These are phyloP conservation scores for Pelargonium fulgidum DNA, from an alignment of 441 rosid species.

Conservation along the genomic window DNA sequence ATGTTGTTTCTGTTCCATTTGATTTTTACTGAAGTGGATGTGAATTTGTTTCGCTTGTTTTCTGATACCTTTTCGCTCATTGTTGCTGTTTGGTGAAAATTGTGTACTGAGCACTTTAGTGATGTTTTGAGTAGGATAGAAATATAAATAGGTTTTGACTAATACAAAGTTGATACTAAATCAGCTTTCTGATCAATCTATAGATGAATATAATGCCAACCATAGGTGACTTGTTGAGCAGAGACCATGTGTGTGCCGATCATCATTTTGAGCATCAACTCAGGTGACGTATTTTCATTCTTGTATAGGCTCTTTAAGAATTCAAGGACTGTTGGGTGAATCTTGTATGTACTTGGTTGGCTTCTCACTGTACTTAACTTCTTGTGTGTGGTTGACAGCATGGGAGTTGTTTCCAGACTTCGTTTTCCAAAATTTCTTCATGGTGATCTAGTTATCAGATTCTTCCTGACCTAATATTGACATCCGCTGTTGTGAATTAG, in stretches of 20 bases:
- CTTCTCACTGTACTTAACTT: no score
- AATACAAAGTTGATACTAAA: conserved; percentile 32
- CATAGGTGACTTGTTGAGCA: conserved; percentile 49
- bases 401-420: no score
- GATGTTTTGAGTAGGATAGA: not conserved
- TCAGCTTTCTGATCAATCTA: conserved; percentile 46
- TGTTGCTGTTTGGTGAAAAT: conserved; percentile 3
- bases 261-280: conserved; percentile 21
- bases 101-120: no score
- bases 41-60: conserved; percentile 15
- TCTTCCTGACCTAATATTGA: no score
- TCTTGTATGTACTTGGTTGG: no score
- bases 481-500: no score
- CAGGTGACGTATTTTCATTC: conserved; percentile 4
- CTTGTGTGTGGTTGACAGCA: no score
- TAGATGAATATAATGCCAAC: conserved; percentile 55
- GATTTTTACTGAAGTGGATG: conserved; percentile 17
- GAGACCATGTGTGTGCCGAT: conserved; percentile 44
- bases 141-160: conserved; percentile 14
- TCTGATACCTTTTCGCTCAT: conserved; percentile 1
- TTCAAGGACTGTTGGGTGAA: no score
- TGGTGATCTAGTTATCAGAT: no score
- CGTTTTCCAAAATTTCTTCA: no score
- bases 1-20: not conserved
- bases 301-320: not conserved